These are phyloP conservation scores for Suillus tomentosus DNA, from an alignment of 768 basidiomycete species.

Conservation along the genomic window DNA sequence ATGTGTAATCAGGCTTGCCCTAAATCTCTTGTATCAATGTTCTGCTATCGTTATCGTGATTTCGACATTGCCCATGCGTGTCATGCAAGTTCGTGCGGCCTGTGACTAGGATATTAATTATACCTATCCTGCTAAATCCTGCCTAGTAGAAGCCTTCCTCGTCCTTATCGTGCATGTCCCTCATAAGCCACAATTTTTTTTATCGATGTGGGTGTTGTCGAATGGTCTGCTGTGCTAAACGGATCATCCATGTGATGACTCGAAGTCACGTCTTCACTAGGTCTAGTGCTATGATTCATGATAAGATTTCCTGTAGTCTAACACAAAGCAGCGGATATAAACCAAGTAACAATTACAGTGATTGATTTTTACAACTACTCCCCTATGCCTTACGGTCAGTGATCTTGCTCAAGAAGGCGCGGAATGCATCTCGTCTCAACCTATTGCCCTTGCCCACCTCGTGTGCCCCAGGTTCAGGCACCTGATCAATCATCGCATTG, in stretches of 20 bases:
- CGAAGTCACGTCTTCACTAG: neutral
- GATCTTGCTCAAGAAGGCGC: constrained; percentile 87
- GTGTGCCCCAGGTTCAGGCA: constrained; percentile 58
- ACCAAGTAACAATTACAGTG: neutral
- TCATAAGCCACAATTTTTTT: neutral
- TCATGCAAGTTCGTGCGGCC: neutral
- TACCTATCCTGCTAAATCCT: no score
- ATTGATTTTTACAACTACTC: neutral
- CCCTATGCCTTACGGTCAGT: constrained; percentile 39
- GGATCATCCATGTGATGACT: neutral
- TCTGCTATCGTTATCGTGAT: neutral
- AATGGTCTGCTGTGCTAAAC: neutral
- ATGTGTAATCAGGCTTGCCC: neutral
- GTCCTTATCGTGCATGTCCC: neutral
- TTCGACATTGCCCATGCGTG: neutral
- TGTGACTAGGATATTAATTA: neutral
- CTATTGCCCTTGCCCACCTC: constrained; percentile 43
- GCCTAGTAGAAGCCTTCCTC: neutral
- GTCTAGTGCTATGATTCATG: neutral
- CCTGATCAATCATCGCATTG: constrained; percentile 65
- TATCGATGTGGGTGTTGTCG: neutral
- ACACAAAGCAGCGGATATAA: neutral
- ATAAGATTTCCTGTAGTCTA: neutral
- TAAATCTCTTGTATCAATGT: neutral
- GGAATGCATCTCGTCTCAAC: constrained; percentile 72